Evolutionary conservation across 2,329 filamentous ascomycete genomes (phyloP), one percentile per base, ranked within the genome.

Genomic region (Cladophialophora immunda): DNA sequence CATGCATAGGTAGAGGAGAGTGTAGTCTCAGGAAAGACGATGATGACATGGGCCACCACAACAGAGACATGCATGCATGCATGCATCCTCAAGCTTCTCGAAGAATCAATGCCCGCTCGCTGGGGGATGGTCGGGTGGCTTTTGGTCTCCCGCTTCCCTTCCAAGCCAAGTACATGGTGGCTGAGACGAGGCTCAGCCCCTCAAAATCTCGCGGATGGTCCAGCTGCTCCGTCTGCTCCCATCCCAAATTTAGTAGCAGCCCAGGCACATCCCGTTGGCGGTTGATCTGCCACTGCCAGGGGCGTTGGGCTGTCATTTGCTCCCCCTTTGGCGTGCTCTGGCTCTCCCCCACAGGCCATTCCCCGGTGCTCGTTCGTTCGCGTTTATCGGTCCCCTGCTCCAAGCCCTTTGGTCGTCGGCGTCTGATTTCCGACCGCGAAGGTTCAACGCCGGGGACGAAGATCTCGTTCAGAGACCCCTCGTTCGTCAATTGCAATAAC

Each of bases 161-260:
- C 27, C 38, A 47, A 50, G 9, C 3, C 57, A 59, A 22, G 27
- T 32, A 8, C 36, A 32, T 38, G 27, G 55, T 59, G 62, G 62
- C 62, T 64, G 62, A 64, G 55, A 59, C 56, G 62, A 55, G 56
- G 62, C 32, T 59, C 56, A 50, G 62, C 27, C 29, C 58, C 38
- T 27, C 38, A 32, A 30, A 50, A 22, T 45, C 41, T 36, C 27
- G 17, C 22, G 6, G 4, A 34, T 34, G 6, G 6, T 9, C 32
- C 32, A 4, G 8, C 4, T 36, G 9, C 34, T 7, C 9, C 34
- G 19, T 22, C 47, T 15, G 29, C 6, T 11, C 13, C 32, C 57
- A 59, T 61, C 29, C 58, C 58, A 61, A 52, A 53, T 61, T 61
- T 61, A 61, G 58, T 61, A 61, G 58, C 58, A 22, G 45, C 17